Base-by-base conservation (phyloP, 768 basidiomycete genomes). In the Boletus sp. region DNA sequence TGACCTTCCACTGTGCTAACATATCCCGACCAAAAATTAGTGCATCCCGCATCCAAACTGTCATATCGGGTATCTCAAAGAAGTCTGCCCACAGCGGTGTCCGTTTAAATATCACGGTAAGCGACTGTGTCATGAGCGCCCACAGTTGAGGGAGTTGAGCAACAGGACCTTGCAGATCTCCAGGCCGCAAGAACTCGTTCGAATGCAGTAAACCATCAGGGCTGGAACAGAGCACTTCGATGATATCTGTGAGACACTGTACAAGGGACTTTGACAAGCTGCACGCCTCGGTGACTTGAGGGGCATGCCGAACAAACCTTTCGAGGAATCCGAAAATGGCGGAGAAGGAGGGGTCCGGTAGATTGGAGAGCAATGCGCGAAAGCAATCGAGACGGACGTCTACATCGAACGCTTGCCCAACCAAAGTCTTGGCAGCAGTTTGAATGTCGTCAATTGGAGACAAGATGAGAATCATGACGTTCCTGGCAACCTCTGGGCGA, bases 11-110 rank as follows among this genome's bases (percentile, higher is more conserved):
- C 58, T 93, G 85, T 3, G 83, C 87, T 44, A 97, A 72, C 76
- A 97, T 80, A 63, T 95, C 90, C 60, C 88, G 75, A 9, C 88
- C 94, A 64, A 97, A 93, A 58, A 98, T 94, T 48, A 98, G 78
- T 3, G 95, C 97, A 67, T 98, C 97, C 51, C 95, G 83, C 97
- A 99, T 98, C 97, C 97, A 99, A 32, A 85, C 81, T 14, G 89
- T 80, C 95, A 99, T 97, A 52, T 85, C 84, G 27, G 85, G 81
- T 61, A 83, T 84, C 50, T 89, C 86, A 69, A 90, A 90, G 67
- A 79, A 87, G 8, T 75, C 69, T 0, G 97, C 82, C 97, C 97
- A 99, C 14, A 75, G 65, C 0, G 87, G 87, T 3, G 94, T 94
- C 49, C 82, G 80, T 65, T 82, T 84, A 75, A 97, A 98, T 58